Conservation (phyloP, 257 asterid species). For the Leptodermis oblonga region DNA sequence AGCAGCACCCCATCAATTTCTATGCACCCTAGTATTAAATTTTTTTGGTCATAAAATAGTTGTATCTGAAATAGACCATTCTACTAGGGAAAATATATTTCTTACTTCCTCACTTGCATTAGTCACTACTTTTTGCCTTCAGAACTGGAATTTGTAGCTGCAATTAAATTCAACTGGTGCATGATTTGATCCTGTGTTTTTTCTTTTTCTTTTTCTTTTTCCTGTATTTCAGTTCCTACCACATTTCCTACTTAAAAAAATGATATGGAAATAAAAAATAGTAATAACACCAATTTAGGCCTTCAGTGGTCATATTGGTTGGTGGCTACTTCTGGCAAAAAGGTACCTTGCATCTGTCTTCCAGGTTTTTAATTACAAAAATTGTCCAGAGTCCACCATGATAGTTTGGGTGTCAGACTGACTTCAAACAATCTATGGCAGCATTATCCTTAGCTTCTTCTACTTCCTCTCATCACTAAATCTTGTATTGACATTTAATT, state of each 20-base stretch:
- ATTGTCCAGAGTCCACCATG: not conserved
- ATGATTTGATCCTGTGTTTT: not conserved
- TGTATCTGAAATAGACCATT: not conserved
- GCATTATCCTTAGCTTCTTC: not conserved
- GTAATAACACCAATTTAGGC: no score
- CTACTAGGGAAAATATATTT: constrained; percentile 1
- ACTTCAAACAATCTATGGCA: not conserved
- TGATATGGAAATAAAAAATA: not conserved
- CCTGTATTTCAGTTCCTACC: not conserved
- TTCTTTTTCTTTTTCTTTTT: not conserved
- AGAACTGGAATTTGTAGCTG: not conserved
- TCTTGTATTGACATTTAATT: no score
- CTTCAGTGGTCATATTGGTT: not conserved
- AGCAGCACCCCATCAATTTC: not conserved
- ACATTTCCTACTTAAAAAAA: not conserved
- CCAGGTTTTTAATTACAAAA: no score
- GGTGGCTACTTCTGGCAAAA: not conserved
- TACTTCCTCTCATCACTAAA: not conserved
- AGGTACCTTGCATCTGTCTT: not conserved
- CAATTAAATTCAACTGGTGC: not conserved
- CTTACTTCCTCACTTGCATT: not conserved
- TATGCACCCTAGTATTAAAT: no score
- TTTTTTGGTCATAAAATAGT: not conserved
- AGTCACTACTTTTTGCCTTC: not conserved
- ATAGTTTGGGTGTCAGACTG: not conserved